Conservation (phyloP, 2,329 filamentous ascomycete genomes). For the Botryosphaeria dothidea region DNA sequence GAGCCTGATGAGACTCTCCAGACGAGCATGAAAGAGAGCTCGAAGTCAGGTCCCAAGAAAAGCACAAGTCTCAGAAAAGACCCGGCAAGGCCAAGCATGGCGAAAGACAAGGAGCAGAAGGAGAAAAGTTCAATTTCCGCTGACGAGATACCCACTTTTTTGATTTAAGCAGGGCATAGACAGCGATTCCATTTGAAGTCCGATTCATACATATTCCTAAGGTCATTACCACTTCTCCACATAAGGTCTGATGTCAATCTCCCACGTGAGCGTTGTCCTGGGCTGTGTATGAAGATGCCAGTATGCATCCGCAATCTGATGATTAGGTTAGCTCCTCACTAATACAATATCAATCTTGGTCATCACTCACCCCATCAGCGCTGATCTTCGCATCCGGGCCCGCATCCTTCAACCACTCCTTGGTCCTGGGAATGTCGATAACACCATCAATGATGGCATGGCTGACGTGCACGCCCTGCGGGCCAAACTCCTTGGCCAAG, state of each 20-base stretch:
- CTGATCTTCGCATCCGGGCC: constrained; percentile 68
- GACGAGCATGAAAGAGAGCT: neutral
- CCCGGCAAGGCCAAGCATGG: neutral
- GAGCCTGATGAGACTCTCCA: neutral
- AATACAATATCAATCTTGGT: neutral
- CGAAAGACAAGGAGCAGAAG: constrained; percentile 26
- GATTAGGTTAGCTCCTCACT: constrained; percentile 19
- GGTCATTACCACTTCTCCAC: constrained; percentile 74
- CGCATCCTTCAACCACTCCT: constrained; percentile 58
- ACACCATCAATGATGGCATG: constrained; percentile 83
- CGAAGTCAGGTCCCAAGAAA: neutral
- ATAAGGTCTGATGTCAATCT: constrained; percentile 77
- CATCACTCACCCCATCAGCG: constrained; percentile 70
- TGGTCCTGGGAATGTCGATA: constrained; percentile 76
- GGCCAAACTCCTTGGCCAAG: constrained; percentile 80
- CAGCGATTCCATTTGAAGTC: neutral
- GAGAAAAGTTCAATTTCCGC: constrained; percentile 28
- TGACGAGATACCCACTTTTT: constrained; percentile 48
- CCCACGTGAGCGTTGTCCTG: constrained; percentile 75
- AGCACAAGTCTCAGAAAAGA: neutral
- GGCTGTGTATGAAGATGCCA: constrained; percentile 84
- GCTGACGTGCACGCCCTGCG: constrained; percentile 78
- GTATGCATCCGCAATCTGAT: constrained; percentile 80
- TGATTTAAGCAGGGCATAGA: constrained; percentile 33
- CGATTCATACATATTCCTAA: neutral